Evolutionary conservation across 2,329 filamentous ascomycete genomes (phyloP), one percentile per base, ranked within the genome.

Genomic region (Colletotrichum sp.): DNA sequence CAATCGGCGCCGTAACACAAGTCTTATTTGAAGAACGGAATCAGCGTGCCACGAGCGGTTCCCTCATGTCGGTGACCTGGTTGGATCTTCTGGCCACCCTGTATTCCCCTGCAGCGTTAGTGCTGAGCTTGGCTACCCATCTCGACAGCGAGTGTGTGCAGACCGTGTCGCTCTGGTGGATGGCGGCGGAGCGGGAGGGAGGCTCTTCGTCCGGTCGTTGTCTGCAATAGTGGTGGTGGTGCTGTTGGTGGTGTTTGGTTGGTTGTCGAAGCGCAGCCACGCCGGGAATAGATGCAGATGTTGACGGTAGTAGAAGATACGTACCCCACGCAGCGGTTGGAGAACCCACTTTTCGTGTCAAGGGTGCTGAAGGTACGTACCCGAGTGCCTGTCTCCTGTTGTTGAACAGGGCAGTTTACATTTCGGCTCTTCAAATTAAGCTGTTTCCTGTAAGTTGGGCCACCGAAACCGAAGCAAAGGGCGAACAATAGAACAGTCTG

Each of bases 221-320:
- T 44, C 32, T 39, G n/a, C 15, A 16, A 9, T 39, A 21, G 30
- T 59, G 18, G 34, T 18, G 24, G 16, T n/a, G 21, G 10, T 57
- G 16, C 3, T 12, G 39, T 28, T 10, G 18, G 2, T 63, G 30
- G 16, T 24, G 49, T 72, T 21, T 64, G 73, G 63, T 72, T 76
- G 64, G 73, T 52, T 34, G 39, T 73, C 32, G 44, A 76, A 76
- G 73, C 73, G 73, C 73, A 76, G 73, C 73, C 73, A 69, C 73
- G 26, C 70, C 34, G 57, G 69, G 70, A 76, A 76, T 76, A 76
- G 57, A 44, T 59, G 69, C 55, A 64, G 39, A 21, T 28, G 18
- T 49, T 62, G 34, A 21, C n/a, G 18, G 13, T 10, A 16, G 18
- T 36, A 15, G 7, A 36, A 63, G 39, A 8, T 44, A 67, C 69